These are phyloP conservation scores for Komagataella kurtzmanii DNA, from an alignment of 805 yeast species.

Conservation along the genomic window DNA sequence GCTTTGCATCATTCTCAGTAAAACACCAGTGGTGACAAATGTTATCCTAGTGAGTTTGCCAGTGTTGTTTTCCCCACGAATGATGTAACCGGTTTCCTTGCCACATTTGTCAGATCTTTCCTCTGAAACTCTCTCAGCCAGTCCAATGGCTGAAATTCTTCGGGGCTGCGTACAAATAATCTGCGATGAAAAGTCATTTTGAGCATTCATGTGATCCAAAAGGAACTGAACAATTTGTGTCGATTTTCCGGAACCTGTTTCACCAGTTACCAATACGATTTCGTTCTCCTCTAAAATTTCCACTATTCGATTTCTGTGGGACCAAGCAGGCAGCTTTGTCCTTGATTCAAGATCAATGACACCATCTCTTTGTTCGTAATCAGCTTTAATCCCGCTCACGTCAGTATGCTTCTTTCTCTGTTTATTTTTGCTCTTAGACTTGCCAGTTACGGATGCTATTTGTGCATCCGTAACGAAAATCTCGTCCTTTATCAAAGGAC, in stretches of 20 bases:
- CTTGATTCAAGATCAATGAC: conserved; percentile 27
- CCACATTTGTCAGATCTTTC: conserved; percentile 62
- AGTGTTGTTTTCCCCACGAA: conserved; percentile 79
- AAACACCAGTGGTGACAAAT: conserved; percentile 87
- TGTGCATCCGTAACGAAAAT: neutral
- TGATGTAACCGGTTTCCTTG: conserved; percentile 74
- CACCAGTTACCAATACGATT: conserved; percentile 81
- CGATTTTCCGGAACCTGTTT: conserved; percentile 95
- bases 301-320: conserved; percentile 41
- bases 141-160: conserved; percentile 87
- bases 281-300: conserved; percentile 40
- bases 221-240: conserved; percentile 90
- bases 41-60: conserved; percentile 52
- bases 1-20: conserved; percentile 70
- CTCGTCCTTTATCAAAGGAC: conserved; percentile 29
- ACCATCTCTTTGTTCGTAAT: conserved; percentile 19
- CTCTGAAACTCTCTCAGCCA: conserved; percentile 84
- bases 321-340: conserved; percentile 73
- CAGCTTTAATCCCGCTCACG: conserved; percentile 15
- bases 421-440: conserved; percentile 2
- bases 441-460: neutral
- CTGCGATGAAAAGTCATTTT: conserved; percentile 36
- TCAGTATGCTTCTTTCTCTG: conserved; percentile 4
- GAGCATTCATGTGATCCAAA: conserved; percentile 45
- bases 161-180: conserved; percentile 92